Conservation (phyloP, 768 basidiomycete genomes). For the Plicaturopsis crispa region DNA sequence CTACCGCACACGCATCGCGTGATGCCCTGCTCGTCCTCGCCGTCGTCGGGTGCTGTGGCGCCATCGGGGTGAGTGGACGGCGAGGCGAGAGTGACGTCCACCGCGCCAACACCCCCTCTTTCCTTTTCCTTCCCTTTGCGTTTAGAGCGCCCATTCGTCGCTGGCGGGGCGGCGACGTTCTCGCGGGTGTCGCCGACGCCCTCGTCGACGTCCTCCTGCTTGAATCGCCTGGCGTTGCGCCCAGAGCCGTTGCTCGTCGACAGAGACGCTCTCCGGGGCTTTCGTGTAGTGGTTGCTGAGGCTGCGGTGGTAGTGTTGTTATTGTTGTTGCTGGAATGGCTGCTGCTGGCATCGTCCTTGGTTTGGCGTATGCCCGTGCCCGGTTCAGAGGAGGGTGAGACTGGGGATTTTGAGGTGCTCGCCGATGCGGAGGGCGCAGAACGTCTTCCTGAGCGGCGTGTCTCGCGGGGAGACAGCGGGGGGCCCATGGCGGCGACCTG, state of each 20-base stretch:
- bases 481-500: slow-evolving; percentile 69
- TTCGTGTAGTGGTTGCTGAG: slow-evolving; percentile 45
- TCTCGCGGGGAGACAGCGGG: slow-evolving; percentile 69
- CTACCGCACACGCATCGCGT: slow-evolving; percentile 87
- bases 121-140: slow-evolving; percentile 66
- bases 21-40: slow-evolving; percentile 34
- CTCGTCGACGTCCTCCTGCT: slow-evolving; percentile 71
- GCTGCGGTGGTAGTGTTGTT: slow-evolving; percentile 70
- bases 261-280: slow-evolving; percentile 30
- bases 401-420: slow-evolving; percentile 67
- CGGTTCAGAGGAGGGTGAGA: slow-evolving; percentile 49
- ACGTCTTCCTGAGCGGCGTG: slow-evolving; percentile 70
- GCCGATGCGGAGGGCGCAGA: slow-evolving; percentile 60
- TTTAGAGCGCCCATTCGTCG: slow-evolving; percentile 41
- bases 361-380: too few species aligned
- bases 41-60: slow-evolving; percentile 13
- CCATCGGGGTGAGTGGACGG: slow-evolving; percentile 18
- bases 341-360: too few species aligned
- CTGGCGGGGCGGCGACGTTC: slow-evolving; percentile 19
- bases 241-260: slow-evolving; percentile 29
- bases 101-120: slow-evolving; percentile 26
- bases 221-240: slow-evolving; percentile 50
- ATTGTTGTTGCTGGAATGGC: too few species aligned
- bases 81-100: slow-evolving; percentile 21
- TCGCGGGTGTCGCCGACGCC: slow-evolving; percentile 39